These are phyloP conservation scores for Fusarium irregulare DNA, from an alignment of 2,329 filamentous ascomycete species.

Conservation along the genomic window DNA sequence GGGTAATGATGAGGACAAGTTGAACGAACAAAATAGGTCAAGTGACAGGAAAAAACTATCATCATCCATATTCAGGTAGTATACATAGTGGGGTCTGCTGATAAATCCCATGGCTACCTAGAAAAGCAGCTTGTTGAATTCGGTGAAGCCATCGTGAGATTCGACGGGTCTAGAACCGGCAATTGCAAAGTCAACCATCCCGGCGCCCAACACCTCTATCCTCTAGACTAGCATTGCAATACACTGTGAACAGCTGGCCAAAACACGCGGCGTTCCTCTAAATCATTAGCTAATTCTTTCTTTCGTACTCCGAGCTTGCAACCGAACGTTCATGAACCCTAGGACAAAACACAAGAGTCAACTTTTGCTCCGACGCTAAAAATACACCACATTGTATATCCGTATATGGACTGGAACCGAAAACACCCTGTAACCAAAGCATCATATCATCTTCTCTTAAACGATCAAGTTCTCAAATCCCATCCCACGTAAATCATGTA, in stretches of 20 bases:
- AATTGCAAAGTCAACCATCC: constrained; percentile 12
- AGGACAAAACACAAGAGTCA: constrained; percentile 23
- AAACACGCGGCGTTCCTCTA: constrained; percentile 25
- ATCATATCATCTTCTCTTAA: constrained; percentile 42
- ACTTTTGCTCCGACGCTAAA: constrained; percentile 30
- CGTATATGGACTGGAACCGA: constrained; percentile 22
- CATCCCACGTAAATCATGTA: constrained; percentile 57
- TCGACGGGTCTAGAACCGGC: constrained; percentile 33
- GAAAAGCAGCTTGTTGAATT: constrained; percentile 8
- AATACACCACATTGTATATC: constrained; percentile 11
- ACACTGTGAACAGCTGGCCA: constrained; percentile 26
- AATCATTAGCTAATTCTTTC: constrained; percentile 17
- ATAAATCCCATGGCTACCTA: constrained; percentile 18
- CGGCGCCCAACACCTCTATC: constrained; percentile 23
- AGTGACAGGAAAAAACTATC: constrained; percentile 3
- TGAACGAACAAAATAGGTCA: neutral
- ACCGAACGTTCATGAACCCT: constrained; percentile 14
- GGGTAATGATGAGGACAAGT: neutral
- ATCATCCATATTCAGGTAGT: constrained; percentile 4
- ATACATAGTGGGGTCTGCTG: constrained; percentile 25
- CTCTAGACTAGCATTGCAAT: constrained; percentile 31
- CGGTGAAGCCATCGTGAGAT: constrained; percentile 40
- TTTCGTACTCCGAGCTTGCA: constrained; percentile 22
- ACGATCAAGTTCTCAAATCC: constrained; percentile 61
- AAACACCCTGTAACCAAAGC: constrained; percentile 8